Base-by-base conservation (phyloP, 306 rosid species). In the Inga laurina region DNA sequence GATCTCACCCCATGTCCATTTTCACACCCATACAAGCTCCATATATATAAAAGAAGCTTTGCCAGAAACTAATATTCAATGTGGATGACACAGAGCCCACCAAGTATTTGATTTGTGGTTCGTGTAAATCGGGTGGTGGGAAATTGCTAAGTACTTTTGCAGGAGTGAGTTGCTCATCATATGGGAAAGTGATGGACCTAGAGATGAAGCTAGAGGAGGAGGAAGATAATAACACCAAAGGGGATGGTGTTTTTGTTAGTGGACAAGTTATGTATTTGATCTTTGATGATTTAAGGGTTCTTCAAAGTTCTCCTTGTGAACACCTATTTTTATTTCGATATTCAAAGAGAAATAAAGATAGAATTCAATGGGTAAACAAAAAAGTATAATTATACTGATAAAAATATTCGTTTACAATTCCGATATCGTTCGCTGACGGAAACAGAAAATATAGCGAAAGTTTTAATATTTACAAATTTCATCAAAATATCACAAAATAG, bases 31-130 rank as follows among this genome's bases (percentile, higher is more conserved):
- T 9, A 45, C 49, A 9, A 45, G 49, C 49, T 45, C 14, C 27
- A 27, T 27, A 27, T 27, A 27, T 11, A 45, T 3, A 45, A 45
- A 10, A 45, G 10, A 16, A 2, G 7, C 46, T 34, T 34, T 74
- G 66, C 64, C 16, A 12, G 13, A 76, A 76, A n/a, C 80, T 59
- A 14, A 9, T 1, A 34, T 10, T 52, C 10, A 75, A 54, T 10
- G 80, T 82, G 8, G 85, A 82, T 66, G 81, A 82, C 19, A 82
- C 77, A 18, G 72, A 43, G 52, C 37, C 54, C 22, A 27, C 64
- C 3, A 82, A 57, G 81, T 56, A 12, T 44, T 65, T 61, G 5
- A 9, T 45, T 27, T 81, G 79, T 34, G 45, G 41, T 0, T 49
- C 54, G 2, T 4, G 54, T 27, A 27, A 27, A 27, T 27, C 30